phyloP scores from a whole-genome alignment of 139 green algal genomes.

The Nannochloris sp. region DNA sequence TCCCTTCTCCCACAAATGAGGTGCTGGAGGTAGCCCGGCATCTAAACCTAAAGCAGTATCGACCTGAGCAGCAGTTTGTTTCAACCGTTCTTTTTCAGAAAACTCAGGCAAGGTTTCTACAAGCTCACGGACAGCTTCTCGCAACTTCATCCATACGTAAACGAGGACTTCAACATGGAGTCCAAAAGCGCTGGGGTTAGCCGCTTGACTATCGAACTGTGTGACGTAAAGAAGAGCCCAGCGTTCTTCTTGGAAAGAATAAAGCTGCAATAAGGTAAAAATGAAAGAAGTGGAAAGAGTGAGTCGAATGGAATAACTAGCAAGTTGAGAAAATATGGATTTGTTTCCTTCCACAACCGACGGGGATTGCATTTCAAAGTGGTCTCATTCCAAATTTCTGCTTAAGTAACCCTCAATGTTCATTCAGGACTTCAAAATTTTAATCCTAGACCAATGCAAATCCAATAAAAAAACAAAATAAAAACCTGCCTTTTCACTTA shows the following conservation, averaged over 20 bases:
- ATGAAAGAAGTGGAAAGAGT: not conserved
- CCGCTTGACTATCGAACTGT: slow-evolving; percentile 28
- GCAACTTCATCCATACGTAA: slow-evolving; percentile 49
- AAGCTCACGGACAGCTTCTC: slow-evolving; percentile 34
- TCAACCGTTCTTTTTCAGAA: not conserved
- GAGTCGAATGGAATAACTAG: too few species aligned
- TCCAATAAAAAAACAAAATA: not conserved
- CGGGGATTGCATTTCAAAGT: too few species aligned
- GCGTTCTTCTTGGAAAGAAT: slow-evolving; percentile 37
- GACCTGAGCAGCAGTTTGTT: slow-evolving; percentile 18
- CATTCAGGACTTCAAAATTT: too few species aligned
- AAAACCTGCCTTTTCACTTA: not conserved
- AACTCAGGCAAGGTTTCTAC: not conserved
- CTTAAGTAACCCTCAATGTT: too few species aligned
- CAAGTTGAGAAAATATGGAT: too few species aligned
- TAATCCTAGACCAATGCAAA: too few species aligned
- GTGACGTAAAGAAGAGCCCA: slow-evolving; percentile 31
- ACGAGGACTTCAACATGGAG: slow-evolving; percentile 40
- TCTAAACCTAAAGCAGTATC: slow-evolving; percentile 24
- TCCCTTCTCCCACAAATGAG: slow-evolving; percentile 67
- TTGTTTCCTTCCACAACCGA: too few species aligned
- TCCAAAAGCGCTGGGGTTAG: not conserved
- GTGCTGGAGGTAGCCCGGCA: slow-evolving; percentile 14
- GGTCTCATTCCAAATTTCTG: too few species aligned
- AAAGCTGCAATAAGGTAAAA: slow-evolving; percentile 19